Evolutionary conservation across 495 filamentous ascomycete species (phyloP).

Genomic region (Tuber borchii): DNA sequence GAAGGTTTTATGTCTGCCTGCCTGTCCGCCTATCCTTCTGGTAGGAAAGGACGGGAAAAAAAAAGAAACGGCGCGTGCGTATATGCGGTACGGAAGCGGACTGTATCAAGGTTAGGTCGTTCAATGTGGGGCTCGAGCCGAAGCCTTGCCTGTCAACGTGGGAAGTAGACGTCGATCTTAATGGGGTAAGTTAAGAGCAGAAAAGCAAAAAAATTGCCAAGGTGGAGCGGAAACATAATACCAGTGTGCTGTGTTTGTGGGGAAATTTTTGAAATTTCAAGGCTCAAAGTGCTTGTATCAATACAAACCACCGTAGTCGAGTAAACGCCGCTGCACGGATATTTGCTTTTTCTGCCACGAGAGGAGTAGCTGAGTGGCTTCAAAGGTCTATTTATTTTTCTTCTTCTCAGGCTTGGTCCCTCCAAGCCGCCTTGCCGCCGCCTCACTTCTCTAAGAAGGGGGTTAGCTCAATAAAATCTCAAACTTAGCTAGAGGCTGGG

Average conservation of each 20-base stretch:
- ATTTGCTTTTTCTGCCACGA: neutral
- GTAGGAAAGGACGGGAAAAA: neutral
- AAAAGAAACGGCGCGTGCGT: neutral
- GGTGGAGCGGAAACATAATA: neutral
- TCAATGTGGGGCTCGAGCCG: neutral
- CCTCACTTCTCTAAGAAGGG: neutral
- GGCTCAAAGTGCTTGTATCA: neutral
- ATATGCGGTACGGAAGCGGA: neutral
- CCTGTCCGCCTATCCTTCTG: neutral
- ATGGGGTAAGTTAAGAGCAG: neutral
- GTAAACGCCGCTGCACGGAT: neutral
- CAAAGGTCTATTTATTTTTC: neutral
- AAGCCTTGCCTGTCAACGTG: neutral
- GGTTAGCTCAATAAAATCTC: neutral
- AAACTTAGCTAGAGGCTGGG: neutral
- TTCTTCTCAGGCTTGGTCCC: neutral
- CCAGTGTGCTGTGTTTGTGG: neutral
- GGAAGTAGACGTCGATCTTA: neutral
- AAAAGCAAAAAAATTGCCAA: neutral
- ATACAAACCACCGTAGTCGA: neutral
- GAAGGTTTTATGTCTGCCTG: neutral
- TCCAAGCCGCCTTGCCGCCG: neutral
- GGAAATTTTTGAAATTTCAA: neutral
- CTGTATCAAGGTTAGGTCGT: neutral
- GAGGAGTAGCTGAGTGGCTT: neutral